Evolutionary conservation across 345 rosid genomes (phyloP), one percentile per base, ranked within the genome.

Genomic region (Conringia planisiliqua): DNA sequence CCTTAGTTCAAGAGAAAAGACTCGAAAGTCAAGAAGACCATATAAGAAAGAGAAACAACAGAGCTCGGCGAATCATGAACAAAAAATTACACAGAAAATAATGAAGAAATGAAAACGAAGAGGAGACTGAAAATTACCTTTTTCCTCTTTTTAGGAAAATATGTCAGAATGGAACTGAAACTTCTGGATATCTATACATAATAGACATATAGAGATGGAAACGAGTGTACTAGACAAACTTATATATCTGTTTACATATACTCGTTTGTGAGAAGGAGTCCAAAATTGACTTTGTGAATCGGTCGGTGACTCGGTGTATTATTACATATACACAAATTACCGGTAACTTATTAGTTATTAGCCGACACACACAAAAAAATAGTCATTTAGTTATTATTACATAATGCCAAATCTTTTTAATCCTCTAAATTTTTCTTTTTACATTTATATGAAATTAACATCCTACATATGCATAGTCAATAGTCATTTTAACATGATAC

Each of bases 151-250:
- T 10, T 68, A n/a, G 36, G 29, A 51, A 61, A 50, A 67, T 2
- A 59, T 75, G 73, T 42, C 55, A 67, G 68, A 59, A 32, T 51
- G 24, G 14, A 54, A 44, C 42, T 16, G 78, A 74, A 43, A 48
- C 68, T 72, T 38, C 43, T 47, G 0, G 58, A 39, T 29, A 40
- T 73, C 29, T 13, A 48, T 2, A 30, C 7, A 52, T 14, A 46
- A 46, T 50, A 38, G 7, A 33, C 47, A 33, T 36, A 4, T 39
- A 48, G 16, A 71, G 27, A 32, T 18, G 7, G 12, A 38, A 32
- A 32, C 13, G 40, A 54, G 39, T 30, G 30, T 56, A n/a, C 3
- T 16, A 8, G 10, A 32, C 35, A 32, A 32, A n/a, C 38, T 55
- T 30, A 29, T 7, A 12, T 14, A 54, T 54, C 35, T 54, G 59